Evolutionary conservation across 345 rosid species (phyloP).

Genomic region (Rhizophora apiculata): DNA sequence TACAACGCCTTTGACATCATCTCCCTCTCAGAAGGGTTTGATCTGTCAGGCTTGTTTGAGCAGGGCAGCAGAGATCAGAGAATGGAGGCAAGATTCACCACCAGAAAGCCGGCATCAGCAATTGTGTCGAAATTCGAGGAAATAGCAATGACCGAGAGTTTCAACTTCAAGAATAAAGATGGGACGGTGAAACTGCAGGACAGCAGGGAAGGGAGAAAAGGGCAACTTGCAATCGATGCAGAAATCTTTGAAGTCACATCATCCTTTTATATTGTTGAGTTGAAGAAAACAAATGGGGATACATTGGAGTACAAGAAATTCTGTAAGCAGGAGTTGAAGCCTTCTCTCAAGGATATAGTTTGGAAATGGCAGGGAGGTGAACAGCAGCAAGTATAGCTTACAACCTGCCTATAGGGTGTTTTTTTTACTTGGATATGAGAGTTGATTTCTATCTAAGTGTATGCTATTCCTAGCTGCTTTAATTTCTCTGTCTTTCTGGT

Average conservation of each 20-base stretch:
- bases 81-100: slow-evolving; percentile 48
- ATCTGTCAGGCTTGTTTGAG: slow-evolving; percentile 75
- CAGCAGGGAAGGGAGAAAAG: slow-evolving; percentile 72
- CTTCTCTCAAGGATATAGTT: slow-evolving; percentile 81
- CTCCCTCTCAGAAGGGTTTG: slow-evolving; percentile 72
- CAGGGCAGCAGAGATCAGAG: slow-evolving; percentile 26
- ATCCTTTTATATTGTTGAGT: slow-evolving; percentile 64
- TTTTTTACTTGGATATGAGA: not conserved
- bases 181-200: slow-evolving; percentile 63
- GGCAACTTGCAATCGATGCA: slow-evolving; percentile 63
- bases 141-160: slow-evolving; percentile 56
- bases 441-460: not conserved
- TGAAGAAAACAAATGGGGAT: slow-evolving; percentile 72
- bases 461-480: not conserved
- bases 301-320: slow-evolving; percentile 69
- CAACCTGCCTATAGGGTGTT: not conserved
- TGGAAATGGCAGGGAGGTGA: slow-evolving; percentile 73
- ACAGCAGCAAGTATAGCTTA: slow-evolving; percentile 17
- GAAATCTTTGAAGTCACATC: slow-evolving; percentile 79
- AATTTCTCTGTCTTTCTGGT: not conserved
- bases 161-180: slow-evolving; percentile 43
- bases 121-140: slow-evolving; percentile 73
- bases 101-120: slow-evolving; percentile 47
- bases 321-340: slow-evolving; percentile 59
- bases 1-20: slow-evolving; percentile 84